Conservation (phyloP, 2,329 filamentous ascomycete species). For the Botrytis porri region DNA sequence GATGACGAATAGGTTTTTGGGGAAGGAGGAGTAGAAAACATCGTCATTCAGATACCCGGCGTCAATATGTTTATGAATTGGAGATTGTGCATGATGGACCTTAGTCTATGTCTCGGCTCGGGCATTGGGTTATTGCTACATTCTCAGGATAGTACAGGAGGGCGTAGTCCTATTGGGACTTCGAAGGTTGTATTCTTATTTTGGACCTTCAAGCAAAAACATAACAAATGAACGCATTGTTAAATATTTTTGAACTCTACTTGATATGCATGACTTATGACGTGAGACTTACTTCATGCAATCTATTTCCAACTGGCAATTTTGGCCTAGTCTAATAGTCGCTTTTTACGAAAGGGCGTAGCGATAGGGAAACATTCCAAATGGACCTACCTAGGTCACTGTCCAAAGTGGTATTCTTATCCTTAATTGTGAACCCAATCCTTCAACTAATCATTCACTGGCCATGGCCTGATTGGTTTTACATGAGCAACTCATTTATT, state of each 20-base stretch:
- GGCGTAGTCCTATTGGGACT: neutral
- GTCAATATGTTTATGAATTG: conserved; percentile 18
- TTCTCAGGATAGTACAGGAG: conserved; percentile 14
- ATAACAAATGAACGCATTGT: conserved; percentile 1
- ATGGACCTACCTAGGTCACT: neutral
- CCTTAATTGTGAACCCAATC: neutral
- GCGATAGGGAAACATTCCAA: neutral
- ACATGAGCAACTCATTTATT: neutral
- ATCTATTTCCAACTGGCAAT: too few species aligned
- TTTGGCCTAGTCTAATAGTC: neutral
- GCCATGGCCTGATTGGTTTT: neutral
- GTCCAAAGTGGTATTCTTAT: neutral
- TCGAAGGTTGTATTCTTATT: conserved; percentile 4
- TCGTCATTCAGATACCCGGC: conserved; percentile 17
- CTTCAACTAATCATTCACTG: neutral
- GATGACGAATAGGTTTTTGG: conserved; percentile 51
- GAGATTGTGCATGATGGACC: conserved; percentile 10
- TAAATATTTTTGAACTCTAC: neutral
- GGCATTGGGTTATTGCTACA: neutral
- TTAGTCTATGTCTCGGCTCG: neutral
- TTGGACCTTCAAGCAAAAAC: neutral
- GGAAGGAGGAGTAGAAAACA: neutral
- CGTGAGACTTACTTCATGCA: neutral
- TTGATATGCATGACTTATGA: neutral
- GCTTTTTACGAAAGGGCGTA: neutral